Percentiles rank a stretch among this genome's conserved stretches.
Conservation (phyloP, 768 basidiomycete genomes). For the Russula abietina region DNA sequence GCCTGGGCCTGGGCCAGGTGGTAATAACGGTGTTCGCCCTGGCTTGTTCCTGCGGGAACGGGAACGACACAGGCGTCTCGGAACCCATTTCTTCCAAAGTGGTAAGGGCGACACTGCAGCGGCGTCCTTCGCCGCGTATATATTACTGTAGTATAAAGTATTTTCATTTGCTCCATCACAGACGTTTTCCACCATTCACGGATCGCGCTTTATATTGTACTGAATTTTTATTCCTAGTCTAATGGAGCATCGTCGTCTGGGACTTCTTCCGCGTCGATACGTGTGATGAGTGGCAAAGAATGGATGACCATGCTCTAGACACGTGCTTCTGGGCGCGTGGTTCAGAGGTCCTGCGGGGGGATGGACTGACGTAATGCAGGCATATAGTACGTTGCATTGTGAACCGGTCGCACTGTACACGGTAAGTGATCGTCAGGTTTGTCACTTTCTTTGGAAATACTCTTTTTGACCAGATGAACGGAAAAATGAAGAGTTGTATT, state of each 20-base stretch:
- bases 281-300: neutral
- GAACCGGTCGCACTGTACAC: no score
- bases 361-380: no score
- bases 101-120: neutral
- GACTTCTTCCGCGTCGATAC: neutral
- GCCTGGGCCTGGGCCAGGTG: neutral
- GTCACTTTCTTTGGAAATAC: no score
- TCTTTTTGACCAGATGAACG: no score
- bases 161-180: neutral
- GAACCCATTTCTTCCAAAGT: constrained; percentile 11
- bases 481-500: no score
- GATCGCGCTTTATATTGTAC: neutral
- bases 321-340: no score
- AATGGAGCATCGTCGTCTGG: neutral
- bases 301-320: no score
- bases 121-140: neutral
- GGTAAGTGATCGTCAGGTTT: no score
- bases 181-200: neutral
- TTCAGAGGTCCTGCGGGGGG: no score
- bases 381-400: no score
- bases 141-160: neutral
- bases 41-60: constrained; percentile 1
- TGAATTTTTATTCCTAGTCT: neutral
- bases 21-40: neutral
- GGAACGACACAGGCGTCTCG: neutral